Base-by-base conservation (phyloP, 1,284 basidiomycete species). In the Heterobasidion parviporum region DNA sequence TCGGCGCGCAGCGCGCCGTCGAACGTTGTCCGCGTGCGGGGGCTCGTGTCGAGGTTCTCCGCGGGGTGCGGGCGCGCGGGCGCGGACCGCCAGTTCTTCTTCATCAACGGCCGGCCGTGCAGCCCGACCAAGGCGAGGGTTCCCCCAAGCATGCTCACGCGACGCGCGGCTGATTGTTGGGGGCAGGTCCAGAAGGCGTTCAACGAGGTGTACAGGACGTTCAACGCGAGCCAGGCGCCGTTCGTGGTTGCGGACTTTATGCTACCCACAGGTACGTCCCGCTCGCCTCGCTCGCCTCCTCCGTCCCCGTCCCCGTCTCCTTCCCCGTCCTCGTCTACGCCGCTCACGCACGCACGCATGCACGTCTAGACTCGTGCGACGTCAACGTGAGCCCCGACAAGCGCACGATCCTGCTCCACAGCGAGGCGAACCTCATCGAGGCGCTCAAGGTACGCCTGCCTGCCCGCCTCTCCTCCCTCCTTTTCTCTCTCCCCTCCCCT, bases 351-450 rank as follows among this genome's bases (percentile, higher is more conserved):
- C 26, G 48, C 36, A 20, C 54, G 36, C 16, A n/a, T 36, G 15
- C 15, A 26, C 26, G 26, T 3, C 56, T 35, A 93, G 92, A 89
- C 59, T 78, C 85, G 1, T 94, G 90, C 64, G 97, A 99, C 66
- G 86, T 99, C 67, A 99, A 99, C 64, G 91, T 99, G 59, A 94
- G 87, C 62, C 96, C 97, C 0, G 97, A 99, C 72, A 99, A 99
- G 68, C 81, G 97, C 6, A 97, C 93, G 0, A 89, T 99, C 41
- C 87, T 98, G 55, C 68, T 99, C 9, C 94, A 98, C 65, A 87
- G 87, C 67, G 97, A 99, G 68, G 77, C 78, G 5, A 89, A 89
- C 57, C 71, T 99, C 6, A 78, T 98, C 1, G 76, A 85, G 20
- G 82, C 85, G 0, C 75, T 98, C 41, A 92, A 89, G 74, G 92